phyloP scores from a whole-genome alignment of 2,329 filamentous ascomycete genomes.

The Oidium heveae region DNA sequence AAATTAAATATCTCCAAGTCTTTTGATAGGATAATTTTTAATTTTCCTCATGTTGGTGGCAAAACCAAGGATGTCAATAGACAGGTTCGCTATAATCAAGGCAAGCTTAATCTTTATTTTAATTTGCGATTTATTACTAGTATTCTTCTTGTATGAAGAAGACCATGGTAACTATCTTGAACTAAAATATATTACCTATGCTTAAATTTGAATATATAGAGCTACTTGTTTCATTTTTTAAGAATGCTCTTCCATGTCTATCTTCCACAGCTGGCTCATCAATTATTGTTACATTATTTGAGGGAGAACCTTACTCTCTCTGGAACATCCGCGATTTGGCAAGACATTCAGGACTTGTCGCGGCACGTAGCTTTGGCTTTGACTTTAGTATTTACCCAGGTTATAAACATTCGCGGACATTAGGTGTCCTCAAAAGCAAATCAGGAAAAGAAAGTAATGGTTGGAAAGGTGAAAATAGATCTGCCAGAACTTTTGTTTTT shows the following conservation, averaged over 20 bases:
- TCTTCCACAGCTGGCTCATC: slow-evolving; percentile 22
- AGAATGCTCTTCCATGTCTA: slow-evolving; percentile 24
- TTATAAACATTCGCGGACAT: slow-evolving; percentile 47
- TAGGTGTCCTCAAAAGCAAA: slow-evolving; percentile 34
- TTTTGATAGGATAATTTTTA: slow-evolving; percentile 72
- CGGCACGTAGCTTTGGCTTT: slow-evolving; percentile 47
- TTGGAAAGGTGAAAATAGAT: slow-evolving; percentile 27
- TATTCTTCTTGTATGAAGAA: neutral
- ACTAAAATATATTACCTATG: neutral
- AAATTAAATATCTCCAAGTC: slow-evolving; percentile 7
- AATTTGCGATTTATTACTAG: neutral
- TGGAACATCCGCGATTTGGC: slow-evolving; percentile 87
- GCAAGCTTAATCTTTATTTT: slow-evolving; percentile 5
- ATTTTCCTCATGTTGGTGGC: slow-evolving; percentile 90
- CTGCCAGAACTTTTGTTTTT: slow-evolving; percentile 35
- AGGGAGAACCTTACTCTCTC: slow-evolving; percentile 78
- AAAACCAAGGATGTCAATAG: slow-evolving; percentile 81
- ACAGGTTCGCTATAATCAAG: slow-evolving; percentile 77
- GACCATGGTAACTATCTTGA: too few species aligned
- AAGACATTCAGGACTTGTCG: slow-evolving; percentile 46
- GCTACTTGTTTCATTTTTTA: slow-evolving; percentile 45
- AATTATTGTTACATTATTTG: slow-evolving; percentile 71
- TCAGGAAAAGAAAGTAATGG: slow-evolving; percentile 18
- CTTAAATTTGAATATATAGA: slow-evolving; percentile 16
- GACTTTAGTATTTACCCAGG: slow-evolving; percentile 40